Evolutionary conservation across 768 basidiomycete genomes (phyloP).

Genomic region (Suillus americanus): DNA sequence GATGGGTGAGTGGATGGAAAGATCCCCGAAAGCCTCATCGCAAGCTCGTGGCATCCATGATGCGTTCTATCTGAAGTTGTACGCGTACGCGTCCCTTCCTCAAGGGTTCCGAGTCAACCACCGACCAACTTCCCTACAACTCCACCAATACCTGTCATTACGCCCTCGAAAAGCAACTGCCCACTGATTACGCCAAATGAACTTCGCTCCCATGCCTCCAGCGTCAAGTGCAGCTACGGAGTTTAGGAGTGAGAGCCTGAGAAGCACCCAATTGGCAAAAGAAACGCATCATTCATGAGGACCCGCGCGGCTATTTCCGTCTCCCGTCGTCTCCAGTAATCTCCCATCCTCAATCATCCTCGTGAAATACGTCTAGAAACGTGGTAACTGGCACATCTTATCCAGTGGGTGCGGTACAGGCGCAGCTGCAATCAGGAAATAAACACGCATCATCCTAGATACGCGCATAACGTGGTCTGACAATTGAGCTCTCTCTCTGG

Average conservation of each 20-base stretch:
- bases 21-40: conserved; percentile 7
- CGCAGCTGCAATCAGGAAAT: conserved; percentile 64
- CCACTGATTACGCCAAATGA: conserved; percentile 76
- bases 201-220: conserved; percentile 55
- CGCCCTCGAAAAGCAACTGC: conserved; percentile 61
- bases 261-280: conserved; percentile 9
- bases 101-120: conserved; percentile 51
- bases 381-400: conserved; percentile 55
- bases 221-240: conserved; percentile 66
- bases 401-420: conserved; percentile 43
- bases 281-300: conserved; percentile 55
- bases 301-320: conserved; percentile 63
- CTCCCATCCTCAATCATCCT: conserved; percentile 53
- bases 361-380: conserved; percentile 72
- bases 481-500: conserved; percentile 52
- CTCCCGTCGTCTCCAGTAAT: conserved; percentile 42
- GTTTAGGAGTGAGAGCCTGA: conserved; percentile 8
- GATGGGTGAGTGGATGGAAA: not conserved
- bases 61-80: conserved; percentile 63
- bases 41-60: conserved; percentile 37
- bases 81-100: conserved; percentile 66
- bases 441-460: conserved; percentile 75
- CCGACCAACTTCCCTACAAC: conserved; percentile 48
- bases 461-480: conserved; percentile 67
- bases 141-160: conserved; percentile 50